Evolutionary conservation across 108 stramenopile genomes (phyloP).

Genomic region (Pseudonitzschia pungens): DNA sequence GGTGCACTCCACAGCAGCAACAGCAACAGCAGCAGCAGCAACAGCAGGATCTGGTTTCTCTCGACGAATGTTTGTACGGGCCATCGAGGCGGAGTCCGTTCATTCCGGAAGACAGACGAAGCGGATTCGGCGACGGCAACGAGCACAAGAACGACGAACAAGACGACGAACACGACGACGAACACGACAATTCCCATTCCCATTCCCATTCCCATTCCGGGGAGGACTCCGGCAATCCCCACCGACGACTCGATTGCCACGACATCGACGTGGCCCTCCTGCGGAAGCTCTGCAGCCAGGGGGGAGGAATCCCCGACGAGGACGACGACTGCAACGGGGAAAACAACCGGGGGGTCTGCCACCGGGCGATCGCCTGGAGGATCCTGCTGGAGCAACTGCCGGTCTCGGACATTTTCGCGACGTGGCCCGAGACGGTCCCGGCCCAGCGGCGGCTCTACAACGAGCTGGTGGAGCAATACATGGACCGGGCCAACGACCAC

Average conservation of each 20-base stretch:
- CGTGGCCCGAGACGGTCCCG: constrained; percentile 53
- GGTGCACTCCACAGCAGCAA: not conserved
- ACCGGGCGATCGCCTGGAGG: constrained; percentile 74
- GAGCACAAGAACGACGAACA: no score
- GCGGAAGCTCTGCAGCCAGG: constrained; percentile 40
- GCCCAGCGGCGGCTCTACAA: constrained; percentile 59
- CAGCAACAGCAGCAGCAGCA: not conserved
- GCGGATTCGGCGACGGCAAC: no score
- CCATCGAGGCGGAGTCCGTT: not conserved
- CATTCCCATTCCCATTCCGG: no score
- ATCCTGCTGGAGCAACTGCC: constrained; percentile 74
- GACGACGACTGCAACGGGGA: constrained; percentile 22
- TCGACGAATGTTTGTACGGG: constrained; percentile 8
- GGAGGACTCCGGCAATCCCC: not conserved
- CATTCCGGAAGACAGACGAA: not conserved
- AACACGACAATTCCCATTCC: not conserved
- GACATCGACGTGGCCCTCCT: constrained; percentile 57
- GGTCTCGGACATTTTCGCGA: constrained; percentile 25
- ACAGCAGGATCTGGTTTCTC: not conserved
- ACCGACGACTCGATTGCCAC: constrained; percentile 22
- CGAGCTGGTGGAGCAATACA: constrained; percentile 53
- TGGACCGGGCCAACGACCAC: constrained; percentile 31
- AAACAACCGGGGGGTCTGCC: constrained; percentile 7
- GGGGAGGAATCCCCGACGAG: constrained; percentile 47
- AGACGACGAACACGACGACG: no score